Evolutionary conservation across 495 filamentous ascomycete genomes (phyloP).

Genomic region (Amphirosellinia nigrospora): DNA sequence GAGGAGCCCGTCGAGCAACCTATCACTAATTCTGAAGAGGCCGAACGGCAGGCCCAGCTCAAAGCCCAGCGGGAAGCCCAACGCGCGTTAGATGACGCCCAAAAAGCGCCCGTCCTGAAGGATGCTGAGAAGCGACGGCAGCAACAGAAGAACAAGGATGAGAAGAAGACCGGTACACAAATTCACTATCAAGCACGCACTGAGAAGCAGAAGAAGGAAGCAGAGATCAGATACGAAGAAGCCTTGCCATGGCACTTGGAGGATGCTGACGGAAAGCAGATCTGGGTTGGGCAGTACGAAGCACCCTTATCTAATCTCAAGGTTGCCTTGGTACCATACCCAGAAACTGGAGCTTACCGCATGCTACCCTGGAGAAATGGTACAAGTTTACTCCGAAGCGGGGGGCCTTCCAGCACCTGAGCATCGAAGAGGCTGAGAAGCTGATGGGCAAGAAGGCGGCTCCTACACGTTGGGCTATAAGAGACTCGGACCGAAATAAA

Average conservation of each 20-base stretch:
- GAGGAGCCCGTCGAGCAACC: slow-evolving; percentile 58
- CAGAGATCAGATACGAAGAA: slow-evolving; percentile 89
- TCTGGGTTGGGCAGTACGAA: slow-evolving; percentile 91
- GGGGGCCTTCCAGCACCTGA: slow-evolving; percentile 78
- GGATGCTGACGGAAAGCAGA: slow-evolving; percentile 91
- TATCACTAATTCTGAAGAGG: slow-evolving; percentile 69
- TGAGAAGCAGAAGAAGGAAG: slow-evolving; percentile 77
- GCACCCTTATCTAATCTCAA: slow-evolving; percentile 77
- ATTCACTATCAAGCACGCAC: slow-evolving; percentile 54
- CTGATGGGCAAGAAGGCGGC: slow-evolving; percentile 74
- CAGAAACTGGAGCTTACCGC: slow-evolving; percentile 63
- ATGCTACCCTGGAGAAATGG: slow-evolving; percentile 95
- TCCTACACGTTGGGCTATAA: slow-evolving; percentile 81
- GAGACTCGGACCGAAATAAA: slow-evolving; percentile 60
- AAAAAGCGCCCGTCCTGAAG: slow-evolving; percentile 77
- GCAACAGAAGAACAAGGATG: slow-evolving; percentile 72
- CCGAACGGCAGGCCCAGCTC: slow-evolving; percentile 62
- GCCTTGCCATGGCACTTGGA: slow-evolving; percentile 95
- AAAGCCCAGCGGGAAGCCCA: slow-evolving; percentile 82
- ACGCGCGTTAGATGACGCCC: slow-evolving; percentile 79
- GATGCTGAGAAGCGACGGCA: slow-evolving; percentile 61
- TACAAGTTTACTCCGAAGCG: slow-evolving; percentile 85
- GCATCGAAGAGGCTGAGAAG: slow-evolving; percentile 84
- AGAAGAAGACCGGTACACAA: slow-evolving; percentile 73
- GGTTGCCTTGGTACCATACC: slow-evolving; percentile 74